Conservation (phyloP, 2,329 filamentous ascomycete genomes). For the Biscogniauxia sp. region DNA sequence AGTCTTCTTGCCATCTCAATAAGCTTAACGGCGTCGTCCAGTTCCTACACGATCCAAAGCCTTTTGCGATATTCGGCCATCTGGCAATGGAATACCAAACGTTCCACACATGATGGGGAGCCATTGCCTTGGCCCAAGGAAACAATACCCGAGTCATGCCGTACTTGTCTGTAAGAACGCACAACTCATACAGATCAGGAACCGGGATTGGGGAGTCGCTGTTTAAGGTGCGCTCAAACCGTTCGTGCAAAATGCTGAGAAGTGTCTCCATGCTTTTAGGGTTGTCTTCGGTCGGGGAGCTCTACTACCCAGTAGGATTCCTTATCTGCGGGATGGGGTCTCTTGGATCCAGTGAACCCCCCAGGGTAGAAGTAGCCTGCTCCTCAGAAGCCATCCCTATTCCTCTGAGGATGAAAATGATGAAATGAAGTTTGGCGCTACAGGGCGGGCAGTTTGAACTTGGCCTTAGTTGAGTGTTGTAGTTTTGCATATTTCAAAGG, state of each 20-base stretch:
- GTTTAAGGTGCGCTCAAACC: not conserved
- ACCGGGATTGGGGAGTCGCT: conserved; percentile 12
- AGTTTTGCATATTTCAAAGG: too few species aligned
- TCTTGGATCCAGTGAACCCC: conserved; percentile 6
- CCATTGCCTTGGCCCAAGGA: conserved; percentile 17
- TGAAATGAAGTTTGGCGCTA: too few species aligned
- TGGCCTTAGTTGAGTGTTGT: too few species aligned
- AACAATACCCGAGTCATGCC: conserved; percentile 19
- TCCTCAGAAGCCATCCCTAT: too few species aligned
- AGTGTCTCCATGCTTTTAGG: conserved; percentile 1
- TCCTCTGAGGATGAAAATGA: too few species aligned
- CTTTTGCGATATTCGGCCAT: conserved; percentile 16
- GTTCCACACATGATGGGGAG: too few species aligned
- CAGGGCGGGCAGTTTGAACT: too few species aligned
- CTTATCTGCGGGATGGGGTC: not conserved
- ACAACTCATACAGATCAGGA: conserved; percentile 18
- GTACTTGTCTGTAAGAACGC: conserved; percentile 21
- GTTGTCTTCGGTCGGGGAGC: conserved; percentile 6
- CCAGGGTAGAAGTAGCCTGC: not conserved
- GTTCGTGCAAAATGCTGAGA: conserved; percentile 3
- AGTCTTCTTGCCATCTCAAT: conserved; percentile 11
- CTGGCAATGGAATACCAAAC: conserved; percentile 8
- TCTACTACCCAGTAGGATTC: conserved; percentile 2
- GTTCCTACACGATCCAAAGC: conserved; percentile 21
- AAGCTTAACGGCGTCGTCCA: conserved; percentile 15